A percentile compares a stretch with the other conserved stretches of the same genome.
Conservation (phyloP, 108 stramenopile genomes). For the Nitzschia sp. region DNA sequence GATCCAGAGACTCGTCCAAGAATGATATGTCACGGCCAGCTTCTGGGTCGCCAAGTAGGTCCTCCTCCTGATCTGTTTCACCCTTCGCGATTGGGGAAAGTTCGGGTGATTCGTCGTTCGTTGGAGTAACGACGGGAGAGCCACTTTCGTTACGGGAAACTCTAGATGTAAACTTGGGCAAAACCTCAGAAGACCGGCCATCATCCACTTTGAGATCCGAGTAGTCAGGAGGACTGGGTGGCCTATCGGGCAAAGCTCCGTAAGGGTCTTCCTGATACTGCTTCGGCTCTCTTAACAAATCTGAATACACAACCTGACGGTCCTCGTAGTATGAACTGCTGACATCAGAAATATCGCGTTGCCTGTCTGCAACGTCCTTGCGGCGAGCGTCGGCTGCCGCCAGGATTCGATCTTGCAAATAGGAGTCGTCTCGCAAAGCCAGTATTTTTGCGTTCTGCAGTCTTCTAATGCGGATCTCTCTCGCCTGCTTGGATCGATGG, state of each 20-base stretch:
- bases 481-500: conserved; percentile 6
- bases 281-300: not conserved
- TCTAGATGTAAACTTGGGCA: not conserved
- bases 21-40: not conserved
- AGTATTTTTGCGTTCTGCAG: conserved; percentile 17
- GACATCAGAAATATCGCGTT: not conserved
- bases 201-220: not conserved
- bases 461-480: conserved; percentile 22
- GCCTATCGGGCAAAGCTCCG: not conserved
- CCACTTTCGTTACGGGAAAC: not conserved
- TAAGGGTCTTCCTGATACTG: not conserved
- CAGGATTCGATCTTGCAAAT: not conserved
- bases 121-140: not conserved
- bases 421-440: not conserved
- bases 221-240: not conserved
- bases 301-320: not conserved
- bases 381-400: not conserved
- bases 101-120: not conserved
- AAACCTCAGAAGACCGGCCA: not conserved
- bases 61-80: conserved; percentile 1
- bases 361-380: not conserved
- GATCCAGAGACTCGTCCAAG: not conserved
- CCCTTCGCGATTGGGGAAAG: not conserved
- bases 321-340: not conserved
- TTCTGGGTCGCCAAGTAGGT: not conserved